These are phyloP conservation scores for Kondoa malvinella DNA, from an alignment of 768 basidiomycete genomes.

Conservation along the genomic window DNA sequence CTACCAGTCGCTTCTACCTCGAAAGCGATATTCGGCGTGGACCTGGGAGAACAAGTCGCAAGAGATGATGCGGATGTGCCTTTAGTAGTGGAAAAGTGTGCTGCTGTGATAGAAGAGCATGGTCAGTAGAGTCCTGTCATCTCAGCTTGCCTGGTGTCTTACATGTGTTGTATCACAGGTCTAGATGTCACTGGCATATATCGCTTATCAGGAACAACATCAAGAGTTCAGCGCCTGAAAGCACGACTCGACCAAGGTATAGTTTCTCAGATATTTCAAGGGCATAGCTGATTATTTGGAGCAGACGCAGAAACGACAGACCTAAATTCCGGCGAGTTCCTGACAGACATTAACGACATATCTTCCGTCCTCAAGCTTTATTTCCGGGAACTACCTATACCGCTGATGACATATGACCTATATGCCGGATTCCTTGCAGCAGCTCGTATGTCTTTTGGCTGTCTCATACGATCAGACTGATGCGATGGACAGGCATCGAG, in stretches of 20 bases:
- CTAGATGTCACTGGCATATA: slow-evolving; percentile 75
- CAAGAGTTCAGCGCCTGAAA: slow-evolving; percentile 65
- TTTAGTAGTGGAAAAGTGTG: slow-evolving; percentile 68
- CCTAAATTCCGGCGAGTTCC: slow-evolving; percentile 75
- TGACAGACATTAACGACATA: slow-evolving; percentile 85
- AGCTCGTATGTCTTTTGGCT: slow-evolving; percentile 48
- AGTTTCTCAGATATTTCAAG: slow-evolving; percentile 12
- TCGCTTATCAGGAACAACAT: slow-evolving; percentile 76
- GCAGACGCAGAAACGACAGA: slow-evolving; percentile 72
- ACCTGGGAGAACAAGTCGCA: slow-evolving; percentile 80
- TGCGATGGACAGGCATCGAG: slow-evolving; percentile 49
- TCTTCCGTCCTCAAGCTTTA: slow-evolving; percentile 88
- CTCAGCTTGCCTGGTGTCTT: not conserved
- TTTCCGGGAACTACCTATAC: slow-evolving; percentile 90
- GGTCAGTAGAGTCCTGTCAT: slow-evolving; percentile 36
- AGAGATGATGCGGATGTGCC: slow-evolving; percentile 83
- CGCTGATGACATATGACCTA: slow-evolving; percentile 61
- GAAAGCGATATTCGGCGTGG: slow-evolving; percentile 73
- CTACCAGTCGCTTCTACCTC: slow-evolving; percentile 14
- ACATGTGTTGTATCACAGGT: slow-evolving; percentile 20
- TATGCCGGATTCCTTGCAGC: slow-evolving; percentile 92
- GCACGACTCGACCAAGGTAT: slow-evolving; percentile 69
- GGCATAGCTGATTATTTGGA: not conserved
- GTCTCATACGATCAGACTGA: not conserved
- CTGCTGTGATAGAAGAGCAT: slow-evolving; percentile 75